These are phyloP conservation scores for Rhazya stricta DNA, from an alignment of 257 asterid genomes.

Conservation along the genomic window DNA sequence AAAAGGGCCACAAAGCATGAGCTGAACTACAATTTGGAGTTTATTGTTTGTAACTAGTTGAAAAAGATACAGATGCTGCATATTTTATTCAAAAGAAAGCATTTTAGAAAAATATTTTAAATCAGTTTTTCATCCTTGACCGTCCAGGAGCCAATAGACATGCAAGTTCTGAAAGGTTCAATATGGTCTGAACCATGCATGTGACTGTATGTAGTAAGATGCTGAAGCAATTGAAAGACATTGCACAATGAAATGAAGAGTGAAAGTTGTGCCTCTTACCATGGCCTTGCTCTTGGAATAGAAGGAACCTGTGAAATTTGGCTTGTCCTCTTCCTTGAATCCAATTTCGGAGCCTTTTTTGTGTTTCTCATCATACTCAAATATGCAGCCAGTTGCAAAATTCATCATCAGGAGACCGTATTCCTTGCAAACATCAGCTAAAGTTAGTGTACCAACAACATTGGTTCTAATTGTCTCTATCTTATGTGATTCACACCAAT, in stretches of 20 bases:
- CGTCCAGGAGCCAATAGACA: no score
- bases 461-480: conserved; percentile 68
- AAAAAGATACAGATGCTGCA: not conserved
- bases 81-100: not conserved
- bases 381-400: conserved; percentile 81
- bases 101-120: no score
- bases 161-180: no score
- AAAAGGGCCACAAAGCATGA: not conserved
- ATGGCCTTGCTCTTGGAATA: conserved; percentile 91
- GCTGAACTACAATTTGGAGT: no score
- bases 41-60: no score
- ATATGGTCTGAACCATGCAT: no score
- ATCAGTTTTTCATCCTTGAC: not conserved
- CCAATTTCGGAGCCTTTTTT: conserved; percentile 88
- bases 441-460: conserved; percentile 73
- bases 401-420: conserved; percentile 56
- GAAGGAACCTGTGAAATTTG: conserved; percentile 75
- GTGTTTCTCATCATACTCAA: conserved; percentile 61
- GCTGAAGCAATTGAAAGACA: no score
- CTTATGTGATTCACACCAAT: conserved; percentile 83
- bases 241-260: not conserved
- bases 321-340: conserved; percentile 72
- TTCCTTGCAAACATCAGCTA: conserved; percentile 78
- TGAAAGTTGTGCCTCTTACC: conserved; percentile 32
- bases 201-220: no score